phyloP scores from a whole-genome alignment of 495 filamentous ascomycete species.

The Aspergillus wentii region DNA sequence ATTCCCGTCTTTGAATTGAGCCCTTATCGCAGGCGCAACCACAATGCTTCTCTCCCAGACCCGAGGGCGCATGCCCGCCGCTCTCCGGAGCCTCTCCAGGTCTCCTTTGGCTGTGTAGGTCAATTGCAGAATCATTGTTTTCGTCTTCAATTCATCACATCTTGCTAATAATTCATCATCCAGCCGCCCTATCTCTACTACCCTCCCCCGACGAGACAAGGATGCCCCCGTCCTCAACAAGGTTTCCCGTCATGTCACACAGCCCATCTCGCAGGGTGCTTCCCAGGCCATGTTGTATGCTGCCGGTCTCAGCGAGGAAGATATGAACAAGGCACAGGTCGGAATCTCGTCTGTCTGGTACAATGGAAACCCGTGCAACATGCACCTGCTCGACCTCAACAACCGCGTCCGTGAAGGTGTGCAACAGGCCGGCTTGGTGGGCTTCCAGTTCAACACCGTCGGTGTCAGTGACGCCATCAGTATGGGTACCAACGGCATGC shows the following conservation, averaged over 20 bases:
- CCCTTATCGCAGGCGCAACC: conserved; percentile 3
- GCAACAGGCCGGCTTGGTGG: conserved; percentile 69
- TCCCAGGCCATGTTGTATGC: conserved; percentile 99
- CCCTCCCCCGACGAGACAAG: conserved; percentile 38
- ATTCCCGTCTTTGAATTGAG: no score
- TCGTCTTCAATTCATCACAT: conserved; percentile 1
- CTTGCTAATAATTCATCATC: conserved; percentile 9
- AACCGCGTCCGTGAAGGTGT: conserved; percentile 80
- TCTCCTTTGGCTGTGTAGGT: background rate
- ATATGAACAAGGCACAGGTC: conserved; percentile 92
- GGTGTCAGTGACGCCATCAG: conserved; percentile 72
- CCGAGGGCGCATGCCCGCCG: conserved; percentile 37
- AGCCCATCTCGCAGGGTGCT: conserved; percentile 94
- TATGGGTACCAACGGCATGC: conserved; percentile 70
- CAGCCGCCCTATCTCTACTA: conserved; percentile 47
- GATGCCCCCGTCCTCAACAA: conserved; percentile 60
- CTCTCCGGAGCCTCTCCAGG: conserved; percentile 32
- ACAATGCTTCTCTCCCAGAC: conserved; percentile 40
- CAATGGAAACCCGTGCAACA: conserved; percentile 96
- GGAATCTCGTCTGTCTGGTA: conserved; percentile 91
- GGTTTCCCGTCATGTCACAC: conserved; percentile 77
- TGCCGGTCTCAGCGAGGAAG: conserved; percentile 74
- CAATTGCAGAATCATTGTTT: no score
- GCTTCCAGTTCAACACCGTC: conserved; percentile 95
- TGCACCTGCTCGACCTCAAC: conserved; percentile 91